A percentile compares a stretch with the other conserved stretches of the same genome.
Evolutionary conservation across 2,329 filamentous ascomycete species (phyloP).

Genomic region (Arthrobotrys musiformis): DNA sequence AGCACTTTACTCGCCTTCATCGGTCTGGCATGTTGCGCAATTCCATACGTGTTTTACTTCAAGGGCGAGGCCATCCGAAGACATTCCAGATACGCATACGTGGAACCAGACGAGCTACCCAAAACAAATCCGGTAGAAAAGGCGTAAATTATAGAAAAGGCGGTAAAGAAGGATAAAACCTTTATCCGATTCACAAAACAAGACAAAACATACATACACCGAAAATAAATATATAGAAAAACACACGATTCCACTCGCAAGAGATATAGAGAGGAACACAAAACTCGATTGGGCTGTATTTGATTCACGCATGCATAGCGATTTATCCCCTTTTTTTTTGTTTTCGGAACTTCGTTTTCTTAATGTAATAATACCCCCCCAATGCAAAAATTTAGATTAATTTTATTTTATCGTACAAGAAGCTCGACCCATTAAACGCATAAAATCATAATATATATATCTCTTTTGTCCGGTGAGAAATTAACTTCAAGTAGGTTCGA

Average conservation of each 20-base stretch:
- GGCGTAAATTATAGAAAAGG: not conserved
- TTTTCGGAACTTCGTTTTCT: not conserved
- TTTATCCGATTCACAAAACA: too few species aligned
- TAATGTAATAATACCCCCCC: not conserved
- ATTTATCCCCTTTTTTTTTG: not conserved
- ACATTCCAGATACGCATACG: slow-evolving; percentile 78
- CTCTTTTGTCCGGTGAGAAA: too few species aligned
- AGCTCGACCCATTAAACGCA: too few species aligned
- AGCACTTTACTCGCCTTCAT: slow-evolving; percentile 78
- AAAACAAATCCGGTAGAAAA: slow-evolving; percentile 30
- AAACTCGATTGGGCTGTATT: too few species aligned
- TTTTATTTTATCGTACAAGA: not conserved
- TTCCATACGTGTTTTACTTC: slow-evolving; percentile 84
- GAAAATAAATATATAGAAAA: too few species aligned
- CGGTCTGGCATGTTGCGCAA: slow-evolving; percentile 79
- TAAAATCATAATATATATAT: too few species aligned
- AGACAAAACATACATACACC: too few species aligned
- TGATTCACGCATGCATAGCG: not conserved
- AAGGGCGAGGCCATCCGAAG: slow-evolving; percentile 77
- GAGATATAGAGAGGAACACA: too few species aligned
- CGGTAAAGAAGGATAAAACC: not conserved
- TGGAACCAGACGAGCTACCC: slow-evolving; percentile 67
- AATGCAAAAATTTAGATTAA: not conserved
- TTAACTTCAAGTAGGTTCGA: too few species aligned
- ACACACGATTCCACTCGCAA: too few species aligned